Conservation (phyloP, 352 stramenopile species). For the Pilasporangium apinafurcum region DNA sequence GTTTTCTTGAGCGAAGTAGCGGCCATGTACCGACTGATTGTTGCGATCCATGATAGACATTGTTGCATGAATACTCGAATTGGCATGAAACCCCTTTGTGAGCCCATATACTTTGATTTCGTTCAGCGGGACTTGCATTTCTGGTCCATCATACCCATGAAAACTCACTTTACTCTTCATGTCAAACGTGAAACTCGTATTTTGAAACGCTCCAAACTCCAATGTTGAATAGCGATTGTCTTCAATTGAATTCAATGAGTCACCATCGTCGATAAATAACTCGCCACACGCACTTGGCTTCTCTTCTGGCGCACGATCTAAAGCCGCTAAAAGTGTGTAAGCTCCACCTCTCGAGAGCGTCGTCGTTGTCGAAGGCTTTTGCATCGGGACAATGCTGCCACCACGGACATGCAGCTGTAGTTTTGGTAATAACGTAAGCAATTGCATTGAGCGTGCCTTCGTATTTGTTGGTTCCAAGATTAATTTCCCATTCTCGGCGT, state of each 20-base stretch:
- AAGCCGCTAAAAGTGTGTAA: conserved; percentile 49
- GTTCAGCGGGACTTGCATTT: conserved; percentile 48
- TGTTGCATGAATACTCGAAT: conserved; percentile 43
- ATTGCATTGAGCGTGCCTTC: conserved; percentile 14
- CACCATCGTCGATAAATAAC: conserved; percentile 70
- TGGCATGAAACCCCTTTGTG: conserved; percentile 31
- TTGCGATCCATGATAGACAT: neutral
- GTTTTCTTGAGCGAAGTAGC: conserved; percentile 64
- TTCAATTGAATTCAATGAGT: conserved; percentile 54
- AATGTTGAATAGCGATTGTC: conserved; percentile 51
- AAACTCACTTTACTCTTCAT: conserved; percentile 25
- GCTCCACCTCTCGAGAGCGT: conserved; percentile 41
- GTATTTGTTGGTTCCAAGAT: conserved; percentile 5
- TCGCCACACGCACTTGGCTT: conserved; percentile 32
- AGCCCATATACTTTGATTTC: conserved; percentile 60
- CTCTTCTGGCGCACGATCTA: conserved; percentile 14
- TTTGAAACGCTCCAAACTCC: conserved; percentile 29
- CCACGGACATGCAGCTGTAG: conserved; percentile 65
- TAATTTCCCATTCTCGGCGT: conserved; percentile 38
- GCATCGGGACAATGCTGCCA: conserved; percentile 54
- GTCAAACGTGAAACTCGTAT: conserved; percentile 24
- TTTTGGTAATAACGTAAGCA: conserved; percentile 47
- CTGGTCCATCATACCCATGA: conserved; percentile 55
- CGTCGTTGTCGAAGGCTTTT: conserved; percentile 48
- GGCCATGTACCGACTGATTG: conserved; percentile 18